A percentile compares a stretch with the other conserved stretches of the same genome.
Conservation (phyloP, 1,284 basidiomycete species). For the Ceratobasidium sp. region DNA sequence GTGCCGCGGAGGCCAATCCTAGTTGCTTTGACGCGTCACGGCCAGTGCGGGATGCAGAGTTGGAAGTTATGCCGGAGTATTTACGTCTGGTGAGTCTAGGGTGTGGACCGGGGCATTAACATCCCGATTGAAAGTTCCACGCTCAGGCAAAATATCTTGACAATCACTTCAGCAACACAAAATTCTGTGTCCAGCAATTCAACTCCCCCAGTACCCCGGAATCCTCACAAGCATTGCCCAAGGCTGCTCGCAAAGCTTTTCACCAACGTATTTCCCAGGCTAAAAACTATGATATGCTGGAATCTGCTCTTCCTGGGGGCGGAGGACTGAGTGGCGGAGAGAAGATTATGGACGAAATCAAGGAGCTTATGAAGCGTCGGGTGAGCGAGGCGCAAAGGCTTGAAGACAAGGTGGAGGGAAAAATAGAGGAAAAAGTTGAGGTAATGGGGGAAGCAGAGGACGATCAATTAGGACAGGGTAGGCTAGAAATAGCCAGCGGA, state of each 20-base stretch:
- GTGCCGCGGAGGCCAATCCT: constrained; percentile 91
- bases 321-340: constrained; percentile 50
- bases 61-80: constrained; percentile 75
- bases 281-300: constrained; percentile 71
- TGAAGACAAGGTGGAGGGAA: neutral
- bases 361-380: constrained; percentile 21
- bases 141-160: constrained; percentile 61
- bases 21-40: constrained; percentile 73
- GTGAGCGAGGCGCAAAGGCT: neutral
- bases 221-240: constrained; percentile 48
- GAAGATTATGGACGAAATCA: constrained; percentile 47
- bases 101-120: neutral
- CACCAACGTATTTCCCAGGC: constrained; percentile 63
- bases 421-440: neutral
- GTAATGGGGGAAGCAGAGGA: too few species aligned
- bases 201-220: constrained; percentile 53
- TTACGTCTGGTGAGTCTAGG: constrained; percentile 67
- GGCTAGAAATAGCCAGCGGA: too few species aligned
- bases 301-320: constrained; percentile 54
- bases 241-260: constrained; percentile 63
- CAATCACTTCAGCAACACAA: constrained; percentile 86
- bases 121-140: neutral
- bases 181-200: constrained; percentile 87
- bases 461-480: too few species aligned
- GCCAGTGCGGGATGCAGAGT: constrained; percentile 72